Conservation (phyloP, 2,329 filamentous ascomycete genomes). For the Tympanopsis confertula region DNA sequence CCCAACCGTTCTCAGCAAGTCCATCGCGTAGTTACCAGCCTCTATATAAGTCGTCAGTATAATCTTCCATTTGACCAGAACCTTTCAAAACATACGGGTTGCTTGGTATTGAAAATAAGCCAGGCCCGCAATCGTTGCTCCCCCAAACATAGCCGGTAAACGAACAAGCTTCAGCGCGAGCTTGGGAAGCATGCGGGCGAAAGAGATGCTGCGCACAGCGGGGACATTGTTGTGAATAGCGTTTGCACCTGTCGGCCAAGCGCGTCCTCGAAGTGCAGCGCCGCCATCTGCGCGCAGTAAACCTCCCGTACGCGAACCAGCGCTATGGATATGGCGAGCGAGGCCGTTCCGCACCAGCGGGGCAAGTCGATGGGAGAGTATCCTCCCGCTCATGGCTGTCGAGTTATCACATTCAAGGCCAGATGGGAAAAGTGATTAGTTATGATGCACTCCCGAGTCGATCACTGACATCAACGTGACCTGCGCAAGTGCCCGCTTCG, state of each 20-base stretch:
- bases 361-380: conserved; percentile 1
- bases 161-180: conserved; percentile 81
- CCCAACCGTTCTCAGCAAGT: conserved; percentile 62
- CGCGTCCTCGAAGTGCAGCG: conserved; percentile 34
- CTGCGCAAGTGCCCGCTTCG: neutral
- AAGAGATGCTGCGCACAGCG: conserved; percentile 50
- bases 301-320: conserved; percentile 30
- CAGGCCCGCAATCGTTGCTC: conserved; percentile 71
- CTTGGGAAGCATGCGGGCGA: conserved; percentile 63
- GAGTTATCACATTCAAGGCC: neutral
- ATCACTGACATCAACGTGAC: neutral
- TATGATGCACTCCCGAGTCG: no score
- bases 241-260: conserved; percentile 69
- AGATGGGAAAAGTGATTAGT: no score
- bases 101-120: conserved; percentile 97
- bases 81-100: conserved; percentile 47
- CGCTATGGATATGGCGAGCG: neutral
- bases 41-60: conserved; percentile 16
- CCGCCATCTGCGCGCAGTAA: conserved; percentile 55
- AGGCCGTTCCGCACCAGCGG: neutral
- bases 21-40: conserved; percentile 41
- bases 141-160: conserved; percentile 83
- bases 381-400: conserved; percentile 1
- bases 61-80: no score
- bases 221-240: conserved; percentile 66